Evolutionary conservation across 164 flowering plant species (phyloP).

Genomic region (Sedum album): DNA sequence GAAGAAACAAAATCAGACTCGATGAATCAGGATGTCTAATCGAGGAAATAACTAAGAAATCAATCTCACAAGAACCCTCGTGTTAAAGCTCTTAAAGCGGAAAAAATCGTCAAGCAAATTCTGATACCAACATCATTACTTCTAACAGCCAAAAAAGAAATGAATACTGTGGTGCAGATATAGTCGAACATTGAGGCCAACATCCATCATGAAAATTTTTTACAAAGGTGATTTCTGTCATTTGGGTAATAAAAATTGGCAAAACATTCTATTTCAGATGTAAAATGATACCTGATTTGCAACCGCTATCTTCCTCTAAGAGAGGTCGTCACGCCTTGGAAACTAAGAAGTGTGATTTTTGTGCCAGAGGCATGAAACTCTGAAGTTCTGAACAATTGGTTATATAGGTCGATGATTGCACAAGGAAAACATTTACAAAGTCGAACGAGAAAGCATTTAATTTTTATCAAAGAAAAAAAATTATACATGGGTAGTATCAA

Average conservation of each 20-base stretch:
- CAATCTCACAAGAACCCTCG: not conserved
- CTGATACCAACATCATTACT: not conserved
- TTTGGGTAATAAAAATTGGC: not conserved
- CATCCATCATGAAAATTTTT: not conserved
- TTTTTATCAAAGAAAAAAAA: not conserved
- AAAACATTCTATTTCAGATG: not conserved
- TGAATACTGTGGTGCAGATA: not conserved
- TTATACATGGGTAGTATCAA: not conserved
- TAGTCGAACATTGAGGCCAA: not conserved
- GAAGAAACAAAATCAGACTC: not conserved
- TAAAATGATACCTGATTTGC: not conserved
- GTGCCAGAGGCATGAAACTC: not conserved
- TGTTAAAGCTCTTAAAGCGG: not conserved
- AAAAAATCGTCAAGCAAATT: too few relatives aligned
- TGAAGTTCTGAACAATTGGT: not conserved
- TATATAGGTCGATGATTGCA: slow-evolving; percentile 1
- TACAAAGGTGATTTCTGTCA: too few relatives aligned
- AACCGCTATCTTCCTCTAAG: not conserved
- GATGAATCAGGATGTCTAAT: not conserved
- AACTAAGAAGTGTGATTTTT: not conserved
- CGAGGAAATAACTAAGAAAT: not conserved
- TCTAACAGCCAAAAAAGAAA: slow-evolving; percentile 1
- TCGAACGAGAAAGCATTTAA: not conserved
- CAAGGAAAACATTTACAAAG: not conserved
- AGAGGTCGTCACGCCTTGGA: not conserved